Percentiles rank a stretch among this genome's conserved stretches.
Evolutionary conservation across 805 yeast genomes (phyloP).

Genomic region (Maudiozyma turicensis): DNA sequence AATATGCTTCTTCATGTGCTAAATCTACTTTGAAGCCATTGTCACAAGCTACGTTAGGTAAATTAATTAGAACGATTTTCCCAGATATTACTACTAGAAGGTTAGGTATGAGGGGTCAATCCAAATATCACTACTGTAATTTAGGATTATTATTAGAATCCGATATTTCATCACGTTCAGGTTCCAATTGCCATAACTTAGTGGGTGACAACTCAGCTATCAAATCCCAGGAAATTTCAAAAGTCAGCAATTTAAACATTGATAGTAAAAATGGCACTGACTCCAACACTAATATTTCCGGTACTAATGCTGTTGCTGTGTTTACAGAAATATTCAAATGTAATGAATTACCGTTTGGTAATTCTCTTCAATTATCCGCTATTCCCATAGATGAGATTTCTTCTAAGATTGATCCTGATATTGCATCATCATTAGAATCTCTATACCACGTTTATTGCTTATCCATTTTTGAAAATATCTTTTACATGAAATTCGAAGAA

Average conservation of each 20-base stretch:
- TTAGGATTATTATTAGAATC: slow-evolving; percentile 33
- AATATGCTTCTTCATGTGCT: slow-evolving; percentile 47
- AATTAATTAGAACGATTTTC: slow-evolving; percentile 51
- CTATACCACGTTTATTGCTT: slow-evolving; percentile 56
- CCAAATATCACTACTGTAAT: slow-evolving; percentile 79
- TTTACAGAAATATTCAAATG: neutral
- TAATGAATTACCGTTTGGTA: neutral
- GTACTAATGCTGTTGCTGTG: neutral
- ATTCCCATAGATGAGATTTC: slow-evolving; percentile 31
- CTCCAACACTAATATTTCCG: neutral
- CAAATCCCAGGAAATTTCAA: neutral
- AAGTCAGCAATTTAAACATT: no score
- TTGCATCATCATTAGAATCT: slow-evolving; percentile 50
- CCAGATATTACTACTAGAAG: slow-evolving; percentile 65
- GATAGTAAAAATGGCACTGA: neutral
- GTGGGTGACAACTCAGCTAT: neutral
- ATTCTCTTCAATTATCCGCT: slow-evolving; percentile 32
- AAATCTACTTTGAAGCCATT: slow-evolving; percentile 45
- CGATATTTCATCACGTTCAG: neutral
- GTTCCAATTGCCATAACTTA: neutral
- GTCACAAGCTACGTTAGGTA: slow-evolving; percentile 71
- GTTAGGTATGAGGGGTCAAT: slow-evolving; percentile 68
- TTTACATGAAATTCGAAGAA: slow-evolving; percentile 56
- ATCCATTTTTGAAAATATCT: slow-evolving; percentile 49
- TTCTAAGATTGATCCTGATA: slow-evolving; percentile 40